Percentiles rank a stretch among this genome's conserved stretches.
Evolutionary conservation across 73 alveolate genomes (phyloP).

Genomic region (Paramecium pentaurelia): DNA sequence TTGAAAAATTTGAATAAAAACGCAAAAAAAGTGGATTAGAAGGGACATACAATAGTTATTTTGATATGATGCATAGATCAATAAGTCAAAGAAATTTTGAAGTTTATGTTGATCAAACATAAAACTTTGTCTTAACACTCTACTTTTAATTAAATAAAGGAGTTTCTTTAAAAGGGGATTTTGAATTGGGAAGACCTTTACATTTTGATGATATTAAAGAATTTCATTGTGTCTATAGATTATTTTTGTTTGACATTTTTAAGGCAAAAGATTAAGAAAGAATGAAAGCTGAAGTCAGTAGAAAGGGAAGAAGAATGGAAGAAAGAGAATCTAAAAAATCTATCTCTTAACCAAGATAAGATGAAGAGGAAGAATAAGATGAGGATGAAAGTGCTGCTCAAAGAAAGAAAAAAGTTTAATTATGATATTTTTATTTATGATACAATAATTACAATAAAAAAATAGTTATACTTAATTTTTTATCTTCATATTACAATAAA

Average conservation of each 20-base stretch:
- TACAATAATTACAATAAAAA: not conserved
- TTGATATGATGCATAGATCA: constrained; percentile 45
- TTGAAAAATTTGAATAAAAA: constrained; percentile 9
- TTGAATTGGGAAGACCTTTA: constrained; percentile 43
- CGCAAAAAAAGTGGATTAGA: constrained; percentile 36
- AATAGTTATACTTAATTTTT: not conserved
- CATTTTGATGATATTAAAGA: constrained; percentile 31
- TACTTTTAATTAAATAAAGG: not conserved
- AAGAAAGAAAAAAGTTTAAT: not conserved
- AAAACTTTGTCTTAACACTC: not conserved
- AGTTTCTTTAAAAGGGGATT: not conserved
- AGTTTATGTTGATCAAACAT: not conserved
- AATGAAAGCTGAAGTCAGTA: not conserved
- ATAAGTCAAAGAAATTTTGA: constrained; percentile 9
- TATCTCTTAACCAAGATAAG: constrained; percentile 1
- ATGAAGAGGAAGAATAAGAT: not conserved
- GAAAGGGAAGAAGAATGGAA: not conserved
- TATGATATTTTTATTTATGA: not conserved
- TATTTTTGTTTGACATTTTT: constrained; percentile 13
- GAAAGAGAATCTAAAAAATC: constrained; percentile 11
- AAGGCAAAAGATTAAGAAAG: constrained; percentile 36
- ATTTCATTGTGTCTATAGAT: constrained; percentile 21
- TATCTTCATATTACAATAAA: not conserved
- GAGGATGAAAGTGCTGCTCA: constrained; percentile 8
- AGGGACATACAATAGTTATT: not conserved